Evolutionary conservation across 768 basidiomycete genomes (phyloP), one percentile per base, ranked within the genome.

Genomic region (Leucosporidium creatinivorum): DNA sequence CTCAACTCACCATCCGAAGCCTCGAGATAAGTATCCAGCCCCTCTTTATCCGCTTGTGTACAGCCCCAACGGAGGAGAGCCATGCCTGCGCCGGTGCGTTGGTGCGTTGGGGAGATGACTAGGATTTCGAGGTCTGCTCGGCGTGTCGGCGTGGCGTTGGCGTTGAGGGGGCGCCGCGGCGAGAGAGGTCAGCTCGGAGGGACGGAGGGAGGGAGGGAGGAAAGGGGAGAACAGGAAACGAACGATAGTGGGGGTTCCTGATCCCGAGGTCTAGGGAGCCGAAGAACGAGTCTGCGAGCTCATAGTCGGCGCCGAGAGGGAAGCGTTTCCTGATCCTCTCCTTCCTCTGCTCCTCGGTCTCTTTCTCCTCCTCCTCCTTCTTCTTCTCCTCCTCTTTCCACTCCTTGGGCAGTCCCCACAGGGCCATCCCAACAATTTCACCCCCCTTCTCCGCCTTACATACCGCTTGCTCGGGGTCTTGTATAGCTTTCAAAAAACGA

Each of bases 91-190:
- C 52, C 52, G 8, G 52, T 26, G 28, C 52, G 26, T 30, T 54
- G 25, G 52, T 28, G 26, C 1, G 8, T 28, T 21, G 52, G 52
- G n/a, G 58, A 56, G 12, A 33, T 25, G 12, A 28, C 47, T 31
- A 64, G 56, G 31, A 64, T 13, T n/a, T n/a, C 26, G 30, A 64
- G 49, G 19, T 64, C 63, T 64, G 56, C n/a, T n/a, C n/a, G 1
- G 10, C 12, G 21, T 7, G 26, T 54, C 30, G 28, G 52, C 52
- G 5, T 15, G 28, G 52, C 52, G 28, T 26, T 19, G 1, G 12
- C 7, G 1, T 1, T 1, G 7, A 17, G 25, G 26, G 2, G 13
- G 12, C 26, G 9, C n/a, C 8, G 39, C 39, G 3, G 8, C n/a
- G n/a, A n/a, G n/a, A n/a, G n/a, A n/a, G n/a, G n/a, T n/a, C n/a